Base-by-base conservation (phyloP, 176 grass and related monocot species). In the Bothriochloa decipiens region DNA sequence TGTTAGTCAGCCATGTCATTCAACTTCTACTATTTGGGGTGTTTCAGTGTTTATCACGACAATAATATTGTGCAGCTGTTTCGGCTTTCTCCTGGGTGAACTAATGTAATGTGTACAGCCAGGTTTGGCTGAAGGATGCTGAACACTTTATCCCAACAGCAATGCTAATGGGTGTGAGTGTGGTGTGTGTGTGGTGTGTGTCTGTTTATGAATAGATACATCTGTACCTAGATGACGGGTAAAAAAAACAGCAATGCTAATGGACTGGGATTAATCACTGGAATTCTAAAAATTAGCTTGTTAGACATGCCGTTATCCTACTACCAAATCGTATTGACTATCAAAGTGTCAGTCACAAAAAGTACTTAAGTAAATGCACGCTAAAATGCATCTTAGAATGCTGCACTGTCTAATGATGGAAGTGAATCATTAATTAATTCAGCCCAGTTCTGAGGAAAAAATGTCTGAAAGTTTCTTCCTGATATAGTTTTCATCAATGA, bases 401-500 rank as follows among this genome's bases (percentile, higher is more conserved):
- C 29, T 22, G 8, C 47, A 39, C 2, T 62, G 63, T 58, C 62
- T 40, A 39, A 29, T 18, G 11, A 75, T 11, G 49, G 14, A 26
- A 69, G 6, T 81, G 15, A 25, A 53, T 53, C 28, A 10, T 40
- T 65, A 26, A 49, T 58, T 43, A 84, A 49, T 60, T 79, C 53
- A 78, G 11, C 46, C 22, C 33, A 90, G 41, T 68, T 83, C 70
- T 64, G 11, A 67, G 67, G 45, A 50, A 60, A 67, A 27, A 74
- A 61, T 61, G 9, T 1, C 35, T 65, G 9, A 67, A 75, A 33
- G 29, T 32, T 68, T 65, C 77, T 90, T 58, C 58, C 11, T 78
- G n/a, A 55, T 75, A 78, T 68, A 49, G 17, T 49, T 61, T 60
- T 61, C 67, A 29, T 40, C n/a, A 25, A 41, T 82, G 11, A 33